Percentiles rank a stretch among this genome's conserved stretches.
Conservation (phyloP, 2,329 filamentous ascomycete species). For the Diaporthe nobilis region DNA sequence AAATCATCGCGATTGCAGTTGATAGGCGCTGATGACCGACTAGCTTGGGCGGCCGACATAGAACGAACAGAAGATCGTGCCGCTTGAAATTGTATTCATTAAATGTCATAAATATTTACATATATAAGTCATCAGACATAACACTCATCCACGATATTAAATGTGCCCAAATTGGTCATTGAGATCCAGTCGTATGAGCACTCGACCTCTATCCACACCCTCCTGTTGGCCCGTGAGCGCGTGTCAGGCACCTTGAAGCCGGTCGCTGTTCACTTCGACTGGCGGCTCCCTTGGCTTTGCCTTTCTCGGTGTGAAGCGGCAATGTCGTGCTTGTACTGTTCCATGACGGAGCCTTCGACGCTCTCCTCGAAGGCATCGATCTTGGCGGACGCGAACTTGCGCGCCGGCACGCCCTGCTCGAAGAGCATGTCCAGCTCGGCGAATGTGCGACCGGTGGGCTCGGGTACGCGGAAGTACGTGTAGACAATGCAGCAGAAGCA, state of each 20-base stretch:
- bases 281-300: constrained; percentile 37
- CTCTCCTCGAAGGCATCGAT: constrained; percentile 70
- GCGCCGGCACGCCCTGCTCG: constrained; percentile 77
- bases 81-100: not conserved
- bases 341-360: constrained; percentile 63
- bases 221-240: no score
- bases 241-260: not conserved
- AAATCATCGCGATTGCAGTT: no score
- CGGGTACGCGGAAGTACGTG: constrained; percentile 84
- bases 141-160: constrained; percentile 5
- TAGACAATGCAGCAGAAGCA: constrained; percentile 87
- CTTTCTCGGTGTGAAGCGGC: constrained; percentile 50
- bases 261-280: not conserved
- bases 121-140: constrained; percentile 17
- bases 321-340: constrained; percentile 62
- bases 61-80: not conserved
- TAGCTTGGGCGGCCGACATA: not conserved
- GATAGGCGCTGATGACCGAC: not conserved
- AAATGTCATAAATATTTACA: constrained; percentile 16
- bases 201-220: no score
- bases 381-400: constrained; percentile 76
- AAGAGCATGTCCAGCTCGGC: constrained; percentile 91
- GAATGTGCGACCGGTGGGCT: constrained; percentile 84
- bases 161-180: no score
- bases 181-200: not conserved